Evolutionary conservation across 169 alveolate species (phyloP), one percentile per base, ranked within the genome.

Genomic region (Plasmodium cynomolgi): DNA sequence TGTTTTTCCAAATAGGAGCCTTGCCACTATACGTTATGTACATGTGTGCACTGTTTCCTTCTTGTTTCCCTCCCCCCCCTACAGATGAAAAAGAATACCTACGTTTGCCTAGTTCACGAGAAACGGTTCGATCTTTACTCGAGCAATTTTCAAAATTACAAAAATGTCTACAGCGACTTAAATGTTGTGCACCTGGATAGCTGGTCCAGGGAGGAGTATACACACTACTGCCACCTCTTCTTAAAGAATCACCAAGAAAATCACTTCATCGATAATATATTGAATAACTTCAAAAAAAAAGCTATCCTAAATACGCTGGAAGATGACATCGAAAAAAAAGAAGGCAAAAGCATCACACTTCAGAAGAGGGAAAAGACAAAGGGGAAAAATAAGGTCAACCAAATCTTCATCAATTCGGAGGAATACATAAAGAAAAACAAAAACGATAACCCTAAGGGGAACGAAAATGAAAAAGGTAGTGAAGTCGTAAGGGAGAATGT

Each of bases 41-140:
- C 77, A 62, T 62, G 17, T 62, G 29, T 62, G 77, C 1, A 62
- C 20, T 1, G 77, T n/a, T 62, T 5, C 77, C 37, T 62, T 20
- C 17, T 0, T 58, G 6, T 62, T n/a, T 68, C 77, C 15, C n/a
- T 23, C 41, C 47, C 31, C 3, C 44, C 17, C 44, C 73, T 1
- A 3, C 39, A 90, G 94, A 90, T 90, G 94, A 90, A 90, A 68
- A 79, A 80, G 7, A 90, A 90, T n/a, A 90, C 94, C 8, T 90
- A 90, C 71, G 91, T 81, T 11, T 90, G 94, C 80, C n/a, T 90
- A 11, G 83, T 90, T 23, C 94, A 90, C 79, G 94, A 90, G 50
- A 90, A 73, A 80, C n/a, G 94, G 31, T 90, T 90, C 75, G 88
- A 79, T 23, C 47, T 90, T 5, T 56, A 54, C 34, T 79, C 26